phyloP scores from a whole-genome alignment of 2,329 filamentous ascomycete genomes.

The Fusarium transvaalense region DNA sequence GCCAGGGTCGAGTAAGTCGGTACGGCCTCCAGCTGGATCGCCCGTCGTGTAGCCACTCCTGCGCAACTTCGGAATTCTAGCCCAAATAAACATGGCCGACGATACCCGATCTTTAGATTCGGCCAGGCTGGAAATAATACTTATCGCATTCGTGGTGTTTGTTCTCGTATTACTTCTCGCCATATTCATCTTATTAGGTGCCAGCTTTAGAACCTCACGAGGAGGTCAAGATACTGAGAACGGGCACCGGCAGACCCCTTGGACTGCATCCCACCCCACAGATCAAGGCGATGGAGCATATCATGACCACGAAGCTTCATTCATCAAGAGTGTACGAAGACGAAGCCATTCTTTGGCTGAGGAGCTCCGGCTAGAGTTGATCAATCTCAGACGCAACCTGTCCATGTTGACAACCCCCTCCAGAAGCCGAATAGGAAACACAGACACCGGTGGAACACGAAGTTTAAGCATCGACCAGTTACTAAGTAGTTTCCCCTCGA shows the following conservation, averaged over 20 bases:
- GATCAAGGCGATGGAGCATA: constrained; percentile 26
- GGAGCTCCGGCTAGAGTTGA: constrained; percentile 45
- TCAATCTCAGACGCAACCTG: constrained; percentile 39
- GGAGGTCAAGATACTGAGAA: constrained; percentile 30
- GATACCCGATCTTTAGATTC: constrained; percentile 45
- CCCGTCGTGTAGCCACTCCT: constrained; percentile 8
- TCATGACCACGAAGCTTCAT: constrained; percentile 36
- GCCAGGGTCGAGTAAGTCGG: background rate
- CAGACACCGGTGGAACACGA: constrained; percentile 7
- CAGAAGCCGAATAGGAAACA: constrained; percentile 5
- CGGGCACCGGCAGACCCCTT: constrained; percentile 37
- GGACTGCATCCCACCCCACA: constrained; percentile 32
- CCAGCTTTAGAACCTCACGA: constrained; percentile 38
- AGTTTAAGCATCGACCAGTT: constrained; percentile 40
- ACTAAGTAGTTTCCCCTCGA: constrained; percentile 25
- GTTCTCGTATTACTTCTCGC: constrained; percentile 51
- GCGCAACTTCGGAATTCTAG: background rate
- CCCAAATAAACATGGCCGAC: constrained; percentile 43
- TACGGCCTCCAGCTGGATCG: constrained; percentile 12
- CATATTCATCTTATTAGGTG: constrained; percentile 50
- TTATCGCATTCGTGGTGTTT: constrained; percentile 52
- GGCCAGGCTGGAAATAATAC: constrained; percentile 51
- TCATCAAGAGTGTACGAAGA: constrained; percentile 46
- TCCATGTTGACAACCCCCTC: constrained; percentile 25
- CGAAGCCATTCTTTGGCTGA: constrained; percentile 46